These are phyloP conservation scores for Albizia julibrissin DNA, from an alignment of 306 rosid genomes.

Conservation along the genomic window DNA sequence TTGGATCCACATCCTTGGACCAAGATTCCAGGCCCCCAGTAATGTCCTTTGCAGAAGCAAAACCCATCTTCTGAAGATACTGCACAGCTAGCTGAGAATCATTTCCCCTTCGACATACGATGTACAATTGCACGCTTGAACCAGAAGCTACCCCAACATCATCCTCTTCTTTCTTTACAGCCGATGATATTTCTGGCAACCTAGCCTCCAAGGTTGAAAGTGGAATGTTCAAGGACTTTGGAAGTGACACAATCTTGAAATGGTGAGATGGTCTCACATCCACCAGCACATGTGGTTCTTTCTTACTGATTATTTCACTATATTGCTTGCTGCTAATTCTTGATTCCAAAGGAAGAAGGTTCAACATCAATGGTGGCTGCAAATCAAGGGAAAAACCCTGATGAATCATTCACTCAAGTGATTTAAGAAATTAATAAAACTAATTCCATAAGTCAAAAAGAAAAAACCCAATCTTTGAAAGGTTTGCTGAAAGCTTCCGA, in stretches of 20 bases:
- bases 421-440: no score
- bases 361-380: conserved; percentile 79
- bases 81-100: conserved; percentile 96
- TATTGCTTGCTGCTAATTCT: conserved; percentile 75
- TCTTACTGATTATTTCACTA: conserved; percentile 48
- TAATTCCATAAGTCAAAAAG: background rate
- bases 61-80: conserved; percentile 74
- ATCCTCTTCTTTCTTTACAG: conserved; percentile 22
- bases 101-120: conserved; percentile 91
- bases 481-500: background rate
- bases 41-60: conserved; percentile 75
- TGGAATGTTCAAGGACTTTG: conserved; percentile 79
- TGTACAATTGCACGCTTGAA: conserved; percentile 38
- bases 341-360: conserved; percentile 65
- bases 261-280: conserved; percentile 91
- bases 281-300: conserved; percentile 67
- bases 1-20: conserved; percentile 76
- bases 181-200: conserved; percentile 47
- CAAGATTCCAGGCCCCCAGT: conserved; percentile 87
- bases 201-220: conserved; percentile 65
- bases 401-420: background rate
- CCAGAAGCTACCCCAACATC: background rate
- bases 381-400: conserved; percentile 17
- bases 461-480: background rate
- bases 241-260: conserved; percentile 89